Conservation (phyloP, 2,329 filamentous ascomycete species). For the Fusarium phyllophilum region DNA sequence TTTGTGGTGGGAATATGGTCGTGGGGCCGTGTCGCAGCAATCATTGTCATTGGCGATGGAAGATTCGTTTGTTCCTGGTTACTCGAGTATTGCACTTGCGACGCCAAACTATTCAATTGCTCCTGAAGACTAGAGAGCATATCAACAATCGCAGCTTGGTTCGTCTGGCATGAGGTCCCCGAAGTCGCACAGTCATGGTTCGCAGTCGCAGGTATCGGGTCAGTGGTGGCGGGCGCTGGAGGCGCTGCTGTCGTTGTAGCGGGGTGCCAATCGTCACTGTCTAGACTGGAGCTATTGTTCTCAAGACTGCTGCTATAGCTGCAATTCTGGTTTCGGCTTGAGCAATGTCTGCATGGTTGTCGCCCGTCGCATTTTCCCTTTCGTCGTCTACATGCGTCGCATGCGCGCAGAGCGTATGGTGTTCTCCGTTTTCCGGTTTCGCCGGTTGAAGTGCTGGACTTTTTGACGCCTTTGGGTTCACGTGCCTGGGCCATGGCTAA, state of each 20-base stretch:
- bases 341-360: conserved; percentile 13
- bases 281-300: background rate
- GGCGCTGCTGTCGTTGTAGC: background rate
- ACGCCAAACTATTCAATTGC: conserved; percentile 21
- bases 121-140: conserved; percentile 18
- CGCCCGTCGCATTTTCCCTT: conserved; percentile 25
- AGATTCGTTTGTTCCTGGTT: background rate
- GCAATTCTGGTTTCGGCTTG: conserved; percentile 2
- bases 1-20: background rate
- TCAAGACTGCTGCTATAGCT: conserved; percentile 8
- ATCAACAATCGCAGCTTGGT: conserved; percentile 20
- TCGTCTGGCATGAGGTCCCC: background rate
- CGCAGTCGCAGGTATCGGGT: background rate
- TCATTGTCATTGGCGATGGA: conserved; percentile 2
- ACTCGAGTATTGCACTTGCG: conserved; percentile 9
- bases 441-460: background rate
- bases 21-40: background rate
- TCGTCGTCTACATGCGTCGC: conserved; percentile 18
- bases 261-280: conserved; percentile 7
- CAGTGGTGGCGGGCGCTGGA: background rate
- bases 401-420: conserved; percentile 18
- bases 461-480: conserved; percentile 4
- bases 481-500: conserved; percentile 10
- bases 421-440: conserved; percentile 12
- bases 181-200: background rate